Base-by-base conservation (phyloP, 805 yeast species). In the Lipomyces kockii region DNA sequence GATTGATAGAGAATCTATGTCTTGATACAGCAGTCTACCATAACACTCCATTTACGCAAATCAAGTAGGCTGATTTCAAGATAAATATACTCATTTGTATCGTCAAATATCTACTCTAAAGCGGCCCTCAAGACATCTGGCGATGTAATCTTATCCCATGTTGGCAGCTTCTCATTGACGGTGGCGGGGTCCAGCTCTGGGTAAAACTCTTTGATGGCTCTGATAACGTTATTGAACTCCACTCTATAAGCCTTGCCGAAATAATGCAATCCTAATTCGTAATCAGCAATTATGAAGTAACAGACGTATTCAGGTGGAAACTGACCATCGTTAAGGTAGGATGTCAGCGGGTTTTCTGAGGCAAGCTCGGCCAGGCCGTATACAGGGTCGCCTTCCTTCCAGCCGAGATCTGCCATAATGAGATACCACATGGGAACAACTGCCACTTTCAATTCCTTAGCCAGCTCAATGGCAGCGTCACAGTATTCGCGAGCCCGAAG, bases 401-500 rank as follows among this genome's bases (percentile, higher is more conserved):
- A 83, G 55, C 82, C 82, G 2, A 78, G 76, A 2, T 81, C 78
- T 61, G 78, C 76, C 74, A 29, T 70, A 68, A 88, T 83, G 0
- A 79, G 79, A 2, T 78, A 67, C 80, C 86, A 83, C 39, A 89
- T 74, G 70, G 89, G 84, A 2, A 91, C 80, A 64, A 85, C 86
- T 0, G 92, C 89, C 0, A 89, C 83, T 0, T 79, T 72, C n/a
- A 79, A 74, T 22, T 79, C 78, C 2, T 66, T 62, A 1, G 91
- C 87, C 11, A 88, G 79, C 3, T 76, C 69, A 20, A 76, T 74
- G 4, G 87, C 79, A 0, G 83, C 86, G 29, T 84, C 84, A 1
- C 85, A 81, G 75, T 91, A 92, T 54, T 70, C 57, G 53, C 78
- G 75, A 32, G 85, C 84, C 20, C 75, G 74, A 61, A 80, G 82